phyloP scores from a whole-genome alignment of 495 filamentous ascomycete genomes.

The Cercophora newfieldiana region DNA sequence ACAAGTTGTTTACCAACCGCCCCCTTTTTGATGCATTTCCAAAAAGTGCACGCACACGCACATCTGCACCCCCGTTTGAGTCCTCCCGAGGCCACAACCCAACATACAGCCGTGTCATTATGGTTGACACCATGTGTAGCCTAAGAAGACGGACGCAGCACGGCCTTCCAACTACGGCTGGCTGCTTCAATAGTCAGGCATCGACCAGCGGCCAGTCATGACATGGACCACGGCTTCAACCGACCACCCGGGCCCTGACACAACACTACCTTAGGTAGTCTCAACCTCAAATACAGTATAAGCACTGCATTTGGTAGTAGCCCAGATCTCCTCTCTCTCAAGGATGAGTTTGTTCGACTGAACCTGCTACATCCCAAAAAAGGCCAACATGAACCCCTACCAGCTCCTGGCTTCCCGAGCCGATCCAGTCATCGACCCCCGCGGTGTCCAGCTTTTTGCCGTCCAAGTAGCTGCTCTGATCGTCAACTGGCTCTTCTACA shows the following conservation, averaged over 20 bases:
- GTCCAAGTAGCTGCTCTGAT: slow-evolving; percentile 15
- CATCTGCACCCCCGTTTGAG: background rate
- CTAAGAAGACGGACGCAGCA: background rate
- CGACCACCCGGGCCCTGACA: background rate
- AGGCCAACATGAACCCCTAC: background rate
- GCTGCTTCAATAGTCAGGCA: background rate
- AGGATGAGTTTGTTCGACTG: background rate
- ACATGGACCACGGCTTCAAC: background rate
- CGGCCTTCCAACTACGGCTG: background rate
- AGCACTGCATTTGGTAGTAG: no score
- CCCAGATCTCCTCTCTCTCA: background rate
- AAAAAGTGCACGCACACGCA: background rate
- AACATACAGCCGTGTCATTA: background rate
- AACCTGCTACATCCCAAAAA: no score
- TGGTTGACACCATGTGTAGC: background rate
- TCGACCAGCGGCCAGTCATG: background rate
- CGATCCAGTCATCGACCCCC: slow-evolving; percentile 19
- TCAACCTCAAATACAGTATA: background rate
- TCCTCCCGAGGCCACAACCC: background rate
- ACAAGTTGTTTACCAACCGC: background rate
- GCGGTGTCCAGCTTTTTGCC: slow-evolving; percentile 27
- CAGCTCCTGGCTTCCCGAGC: background rate
- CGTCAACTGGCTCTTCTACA: slow-evolving; percentile 26
- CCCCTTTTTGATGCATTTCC: background rate
- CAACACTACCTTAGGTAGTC: background rate